Evolutionary conservation across 208 protist species (phyloP).

Genomic region (Balamuthia mandrillaris): DNA sequence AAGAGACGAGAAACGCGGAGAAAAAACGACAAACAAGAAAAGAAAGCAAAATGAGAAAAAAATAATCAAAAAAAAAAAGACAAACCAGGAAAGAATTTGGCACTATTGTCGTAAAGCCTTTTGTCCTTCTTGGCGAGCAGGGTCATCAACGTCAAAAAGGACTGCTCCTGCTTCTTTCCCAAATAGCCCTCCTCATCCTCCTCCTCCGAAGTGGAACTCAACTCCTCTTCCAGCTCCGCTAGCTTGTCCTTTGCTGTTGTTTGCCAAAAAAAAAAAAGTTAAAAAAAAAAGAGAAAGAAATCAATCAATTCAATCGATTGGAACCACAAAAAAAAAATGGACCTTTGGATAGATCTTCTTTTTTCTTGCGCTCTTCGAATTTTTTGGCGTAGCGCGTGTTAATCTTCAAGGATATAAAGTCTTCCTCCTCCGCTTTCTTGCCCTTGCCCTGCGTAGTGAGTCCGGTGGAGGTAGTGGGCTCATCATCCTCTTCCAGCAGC

Average conservation of each 20-base stretch:
- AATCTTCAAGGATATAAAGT: neutral
- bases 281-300: neutral
- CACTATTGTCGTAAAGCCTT: neutral
- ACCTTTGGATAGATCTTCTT: neutral
- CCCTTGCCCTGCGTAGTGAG: neutral
- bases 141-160: neutral
- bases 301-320: neutral
- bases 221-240: neutral
- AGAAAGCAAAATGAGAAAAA: neutral
- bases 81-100: neutral
- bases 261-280: neutral
- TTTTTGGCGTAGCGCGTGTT: slow-evolving; percentile 5
- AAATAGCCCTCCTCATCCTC: slow-evolving; percentile 7
- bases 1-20: neutral
- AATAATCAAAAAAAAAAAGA: neutral
- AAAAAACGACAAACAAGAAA: neutral
- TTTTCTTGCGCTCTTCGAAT: neutral
- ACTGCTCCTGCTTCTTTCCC: neutral
- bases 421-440: neutral
- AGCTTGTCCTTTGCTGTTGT: neutral
- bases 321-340: neutral
- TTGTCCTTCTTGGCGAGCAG: slow-evolving; percentile 11
- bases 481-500: neutral
- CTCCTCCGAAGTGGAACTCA: neutral
- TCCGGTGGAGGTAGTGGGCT: neutral